A percentile compares a stretch with the other conserved stretches of the same genome.
phyloP scores from a whole-genome alignment of 257 asterid species.

The Vinca minor region DNA sequence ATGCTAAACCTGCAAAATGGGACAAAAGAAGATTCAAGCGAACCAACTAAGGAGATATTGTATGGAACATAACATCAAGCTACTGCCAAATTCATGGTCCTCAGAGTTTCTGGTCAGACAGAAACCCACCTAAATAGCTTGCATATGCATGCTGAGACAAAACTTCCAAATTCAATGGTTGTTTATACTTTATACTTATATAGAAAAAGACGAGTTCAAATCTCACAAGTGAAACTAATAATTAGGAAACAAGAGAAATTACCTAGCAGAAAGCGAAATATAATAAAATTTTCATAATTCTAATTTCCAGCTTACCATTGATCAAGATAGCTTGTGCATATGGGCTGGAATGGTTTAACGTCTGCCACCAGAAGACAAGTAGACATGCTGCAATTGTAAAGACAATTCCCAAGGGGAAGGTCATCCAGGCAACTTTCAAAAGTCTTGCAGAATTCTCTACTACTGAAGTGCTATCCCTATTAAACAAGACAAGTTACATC shows the following conservation, averaged over 20 bases:
- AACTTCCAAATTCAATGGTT: background rate
- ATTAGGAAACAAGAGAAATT: background rate
- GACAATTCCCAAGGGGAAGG: slow-evolving; percentile 64
- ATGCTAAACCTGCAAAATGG: slow-evolving; percentile 65
- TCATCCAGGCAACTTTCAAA: slow-evolving; percentile 86
- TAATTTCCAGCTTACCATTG: slow-evolving; percentile 41
- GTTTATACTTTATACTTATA: background rate
- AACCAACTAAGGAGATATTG: background rate
- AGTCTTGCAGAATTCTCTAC: slow-evolving; percentile 54
- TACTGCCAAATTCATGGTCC: background rate
- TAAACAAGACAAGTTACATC: slow-evolving; percentile 6
- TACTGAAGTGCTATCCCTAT: slow-evolving; percentile 59
- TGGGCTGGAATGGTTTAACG: slow-evolving; percentile 53
- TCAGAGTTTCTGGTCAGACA: background rate
- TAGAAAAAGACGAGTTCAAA: background rate
- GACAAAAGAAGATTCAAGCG: background rate
- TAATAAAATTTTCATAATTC: slow-evolving; percentile 3
- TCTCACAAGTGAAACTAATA: background rate
- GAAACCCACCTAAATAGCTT: background rate
- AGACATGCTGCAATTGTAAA: slow-evolving; percentile 51
- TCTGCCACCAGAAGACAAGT: slow-evolving; percentile 85
- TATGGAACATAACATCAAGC: slow-evolving; percentile 1
- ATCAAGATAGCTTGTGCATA: slow-evolving; percentile 86
- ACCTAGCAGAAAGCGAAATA: background rate
- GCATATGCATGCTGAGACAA: background rate